Base-by-base conservation (phyloP, 768 basidiomycete genomes). In the Xanthoconium purpureum region DNA sequence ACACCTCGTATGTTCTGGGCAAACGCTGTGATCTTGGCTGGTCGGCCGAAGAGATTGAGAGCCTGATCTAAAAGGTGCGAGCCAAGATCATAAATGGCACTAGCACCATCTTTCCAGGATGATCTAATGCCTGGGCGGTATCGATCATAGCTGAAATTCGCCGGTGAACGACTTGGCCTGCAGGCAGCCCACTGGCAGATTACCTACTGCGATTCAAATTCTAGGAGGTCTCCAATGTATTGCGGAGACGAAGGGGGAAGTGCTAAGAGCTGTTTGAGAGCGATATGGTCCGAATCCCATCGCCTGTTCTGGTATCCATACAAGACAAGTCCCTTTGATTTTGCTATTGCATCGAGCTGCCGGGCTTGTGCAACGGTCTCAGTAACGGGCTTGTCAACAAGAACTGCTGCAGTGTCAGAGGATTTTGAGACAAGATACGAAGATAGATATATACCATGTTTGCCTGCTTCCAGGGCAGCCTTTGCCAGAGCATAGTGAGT, bases 21-120 rank as follows among this genome's bases (percentile, higher is more conserved):
- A 64, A 88, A 82, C 1, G 84, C 88, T 5, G 87, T 87, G 29
- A 94, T 70, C 54, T 71, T 82, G 33, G 77, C 66, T 0, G 93
- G 92, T 47, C 83, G 76, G 37, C 92, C 93, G 65, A 94, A 94
- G 40, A 94, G 78, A 11, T 76, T 75, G 32, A 93, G 74, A 6
- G 82, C 77, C 70, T 93, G 90, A 73, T 93, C 90, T 60, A 93
- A 82, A 29, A 92, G 77, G 69, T 94, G 91, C 9, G 87, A 74
- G 6, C 89, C 91, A 20, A 94, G 78, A 68, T 94, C 91, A 68
- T 84, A 94, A 3, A 84, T 82, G 29, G 81, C 76, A 5, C 90
- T 89, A 1, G 82, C 75, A 32, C 79, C 70, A 56, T 93, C 91
- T 70, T 93, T 94, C 93, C 92, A 96, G 0, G 84, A 82, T 13